Base-by-base conservation (phyloP, 2,329 filamentous ascomycete species). In the Stagonosporopsis chrysanthemi region DNA sequence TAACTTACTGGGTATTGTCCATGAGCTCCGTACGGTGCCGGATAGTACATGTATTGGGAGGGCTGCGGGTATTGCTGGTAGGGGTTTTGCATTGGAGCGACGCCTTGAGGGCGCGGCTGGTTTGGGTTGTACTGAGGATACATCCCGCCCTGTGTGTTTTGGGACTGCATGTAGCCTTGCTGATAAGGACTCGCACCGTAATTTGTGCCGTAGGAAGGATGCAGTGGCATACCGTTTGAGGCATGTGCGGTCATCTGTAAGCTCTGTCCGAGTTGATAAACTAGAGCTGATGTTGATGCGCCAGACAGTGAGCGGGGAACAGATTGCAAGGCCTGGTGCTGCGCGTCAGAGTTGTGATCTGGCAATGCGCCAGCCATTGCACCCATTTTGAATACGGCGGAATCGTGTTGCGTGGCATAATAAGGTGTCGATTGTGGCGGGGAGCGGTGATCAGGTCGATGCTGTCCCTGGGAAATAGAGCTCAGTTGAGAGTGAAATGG, bases 201-300 rank as follows among this genome's bases (percentile, higher is more conserved):
- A 2, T 65, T 64, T 26, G 66, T 51, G 19, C 64, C 67, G 50
- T 74, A 76, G 17, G 63, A 48, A 6, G 65, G 44, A 24, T 74
- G 75, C 15, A 58, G 52, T 36, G 67, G 52, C 39, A 73, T 64
- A 6, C 48, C 62, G 38, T 58, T 54, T 15, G 66, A 57, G 6
- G 65, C 48, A 31, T 69, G 68, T 11, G 59, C 51, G 24, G 73
- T 65, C 64, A 74, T 71, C 45, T 78, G 77, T 7, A 75, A 41
- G 35, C 70, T 77, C 40, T 78, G 77, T 54, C 74, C 73, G 12
- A 76, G 63, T 36, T 78, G 76, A 44, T 78, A 79, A 35, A 75
- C 73, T n/a, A 77, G 54, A 9, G 76, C 76, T 23, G 77, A 74
- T 44, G 75, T 70, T 6, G 77, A 77, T 36, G 75, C 72, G 33